Evolutionary conservation across 2,329 filamentous ascomycete genomes (phyloP), one percentile per base, ranked within the genome.

Genomic region (Alternaria sp.): DNA sequence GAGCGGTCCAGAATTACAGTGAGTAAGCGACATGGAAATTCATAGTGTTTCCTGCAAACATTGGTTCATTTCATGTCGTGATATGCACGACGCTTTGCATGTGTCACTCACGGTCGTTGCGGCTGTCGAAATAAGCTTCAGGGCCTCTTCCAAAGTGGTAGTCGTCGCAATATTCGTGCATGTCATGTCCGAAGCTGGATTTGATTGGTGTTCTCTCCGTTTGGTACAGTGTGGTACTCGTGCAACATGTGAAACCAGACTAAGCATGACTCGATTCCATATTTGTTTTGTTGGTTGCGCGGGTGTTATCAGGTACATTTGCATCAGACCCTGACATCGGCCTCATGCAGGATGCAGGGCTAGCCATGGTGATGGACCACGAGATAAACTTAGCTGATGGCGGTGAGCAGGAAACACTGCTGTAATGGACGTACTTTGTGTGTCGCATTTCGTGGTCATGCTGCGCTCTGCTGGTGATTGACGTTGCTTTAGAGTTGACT

Each of bases 401-500:
- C 54, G 57, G 57, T 57, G 54, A 60, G 34, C 17, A 42, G 44
- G 21, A 45, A 34, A 45, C 9, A 28, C 34, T 3, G 40, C 34
- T 49, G 23, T 26, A 45, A 13, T 33, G 28, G 31, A 39, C 54
- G n/a, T 45, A 24, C 44, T 39, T 17, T 8, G 13, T n/a, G 44
- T 54, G 36, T 31, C 46, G 46, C 23, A 57, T 45, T 23, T 50
- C 34, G 49, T 56, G 10, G 37, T 46, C 34, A 33, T 56, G 26
- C 23, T 45, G 58, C 33, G 48, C 41, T 42, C 29, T 62, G 37
- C 24, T 26, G 45, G 39, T 58, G 46, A 41, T 36, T 55, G 63
- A 59, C 61, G 61, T 66, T 56, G 54, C 52, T 66, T 66, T 66
- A 64, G 61, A 65, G 63, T 65, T 64, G 59, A 48, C 42, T 55